Percentiles rank a stretch among this genome's conserved stretches.
Evolutionary conservation across 192 early-diverging fungal species (phyloP).

Genomic region (Geranomyces variabilis): DNA sequence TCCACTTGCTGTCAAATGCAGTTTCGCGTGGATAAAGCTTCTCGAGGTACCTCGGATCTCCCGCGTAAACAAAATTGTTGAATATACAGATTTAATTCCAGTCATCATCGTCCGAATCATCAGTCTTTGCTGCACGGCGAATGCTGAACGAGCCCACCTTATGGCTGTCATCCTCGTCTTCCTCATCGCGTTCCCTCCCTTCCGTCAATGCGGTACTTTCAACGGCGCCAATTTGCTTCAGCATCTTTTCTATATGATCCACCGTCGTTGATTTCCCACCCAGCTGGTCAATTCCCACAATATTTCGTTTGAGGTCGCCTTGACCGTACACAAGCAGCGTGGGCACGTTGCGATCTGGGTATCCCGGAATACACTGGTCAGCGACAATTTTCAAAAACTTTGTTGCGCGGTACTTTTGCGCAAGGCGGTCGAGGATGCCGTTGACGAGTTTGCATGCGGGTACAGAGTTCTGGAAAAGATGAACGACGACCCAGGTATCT

Average conservation of each 20-base stretch:
- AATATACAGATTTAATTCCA: conserved; percentile 33
- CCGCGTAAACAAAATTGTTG: neutral
- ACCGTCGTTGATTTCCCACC: conserved; percentile 81
- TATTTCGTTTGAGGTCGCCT: conserved; percentile 82
- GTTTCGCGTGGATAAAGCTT: too few species aligned
- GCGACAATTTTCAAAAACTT: conserved; percentile 95
- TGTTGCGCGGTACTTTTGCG: conserved; percentile 74
- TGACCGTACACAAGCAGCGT: conserved; percentile 91
- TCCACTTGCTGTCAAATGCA: too few species aligned
- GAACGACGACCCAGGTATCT: conserved; percentile 68
- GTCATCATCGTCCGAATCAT: conserved; percentile 46
- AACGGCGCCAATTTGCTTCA: conserved; percentile 43
- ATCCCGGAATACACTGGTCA: conserved; percentile 92
- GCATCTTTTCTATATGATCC: conserved; percentile 50
- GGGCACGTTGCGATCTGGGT: conserved; percentile 76
- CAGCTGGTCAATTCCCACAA: conserved; percentile 77
- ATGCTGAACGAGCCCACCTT: conserved; percentile 17
- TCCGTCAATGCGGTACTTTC: conserved; percentile 21
- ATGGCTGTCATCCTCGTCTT: conserved; percentile 32
- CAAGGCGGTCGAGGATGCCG: conserved; percentile 71
- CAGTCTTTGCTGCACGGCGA: conserved; percentile 2
- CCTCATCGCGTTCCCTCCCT: conserved; percentile 33
- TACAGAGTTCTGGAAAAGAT: conserved; percentile 73
- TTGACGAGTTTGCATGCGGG: conserved; percentile 87
- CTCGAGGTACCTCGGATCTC: too few species aligned